Evolutionary conservation across 208 protist species (phyloP).

Genomic region (Acanthamoeba sp.): DNA sequence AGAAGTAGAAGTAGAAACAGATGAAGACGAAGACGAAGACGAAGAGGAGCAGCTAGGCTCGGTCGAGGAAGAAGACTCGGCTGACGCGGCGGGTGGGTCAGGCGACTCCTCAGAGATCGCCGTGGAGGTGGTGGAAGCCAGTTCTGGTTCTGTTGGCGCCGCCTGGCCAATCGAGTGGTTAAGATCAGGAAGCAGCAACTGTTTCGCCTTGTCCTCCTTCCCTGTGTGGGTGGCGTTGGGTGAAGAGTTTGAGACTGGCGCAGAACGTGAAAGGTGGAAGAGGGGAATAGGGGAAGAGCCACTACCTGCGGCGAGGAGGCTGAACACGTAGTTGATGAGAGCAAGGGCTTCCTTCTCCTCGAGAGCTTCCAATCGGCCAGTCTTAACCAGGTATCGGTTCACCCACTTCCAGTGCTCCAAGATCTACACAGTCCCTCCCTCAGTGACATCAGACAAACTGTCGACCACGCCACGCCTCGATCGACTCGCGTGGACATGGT

Average conservation of each 20-base stretch:
- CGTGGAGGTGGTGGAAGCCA: background rate
- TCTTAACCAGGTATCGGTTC: background rate
- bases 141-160: background rate
- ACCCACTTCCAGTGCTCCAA: constrained; percentile 61
- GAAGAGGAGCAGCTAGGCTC: too few relatives aligned
- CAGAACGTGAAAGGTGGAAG: background rate
- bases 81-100: too few relatives aligned
- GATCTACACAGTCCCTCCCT: background rate
- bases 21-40: background rate
- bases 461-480: too few relatives aligned
- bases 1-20: background rate
- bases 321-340: constrained; percentile 31
- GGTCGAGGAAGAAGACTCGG: background rate
- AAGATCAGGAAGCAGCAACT: background rate
- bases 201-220: background rate
- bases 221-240: background rate
- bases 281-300: too few relatives aligned
- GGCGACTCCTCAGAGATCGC: background rate
- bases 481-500: too few relatives aligned
- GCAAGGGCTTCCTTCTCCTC: constrained; percentile 1
- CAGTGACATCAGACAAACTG: background rate
- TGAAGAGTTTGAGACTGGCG: background rate
- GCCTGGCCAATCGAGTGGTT: background rate
- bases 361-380: background rate
- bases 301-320: background rate